Evolutionary conservation across 805 yeast species (phyloP), one percentile per base, ranked within the genome.

Genomic region (Saccharomycopsis javanensis): DNA sequence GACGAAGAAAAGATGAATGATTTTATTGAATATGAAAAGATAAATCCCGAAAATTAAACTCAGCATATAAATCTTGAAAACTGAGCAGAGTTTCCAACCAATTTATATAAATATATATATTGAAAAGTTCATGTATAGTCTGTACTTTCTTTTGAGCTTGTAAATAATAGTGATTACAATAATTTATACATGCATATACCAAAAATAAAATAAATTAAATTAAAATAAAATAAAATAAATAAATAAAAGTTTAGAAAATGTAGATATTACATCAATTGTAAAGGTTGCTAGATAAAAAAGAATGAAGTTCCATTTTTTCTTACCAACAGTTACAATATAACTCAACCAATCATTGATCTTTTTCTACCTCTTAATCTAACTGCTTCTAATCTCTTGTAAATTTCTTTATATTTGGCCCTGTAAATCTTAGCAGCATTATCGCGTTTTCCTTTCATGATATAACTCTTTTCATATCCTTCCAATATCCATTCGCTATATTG

Each of bases 281-380:
- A n/a, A n/a, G n/a, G n/a, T n/a, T n/a, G n/a, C n/a, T n/a, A n/a
- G n/a, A n/a, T n/a, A n/a, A n/a, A n/a, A n/a, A n/a, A n/a, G n/a
- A n/a, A n/a, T n/a, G n/a, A n/a, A n/a, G n/a, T n/a, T n/a, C n/a
- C n/a, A n/a, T n/a, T n/a, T n/a, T n/a, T n/a, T n/a, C n/a, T n/a
- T n/a, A n/a, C n/a, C n/a, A n/a, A n/a, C n/a, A n/a, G n/a, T n/a
- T n/a, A n/a, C n/a, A n/a, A 45, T 16, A 37, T 55, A 34, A 15
- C 13, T 63, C 64, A 84, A 16, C 99, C 99, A 52, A 91, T 72
- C 96, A 92, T 88, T 58, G 96, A 86, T 70, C 99, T 80, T 78
- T 94, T 94, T 63, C 99, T 78, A 1, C 99, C 99, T 67, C 99
- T 81, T 73, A 86, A 69, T 65, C 98, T 75, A 1, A 92, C 98